Percentiles rank a stretch among this genome's conserved stretches.
Evolutionary conservation across 202 grass and related monocot species (phyloP).

Genomic region (Carex arenaria): DNA sequence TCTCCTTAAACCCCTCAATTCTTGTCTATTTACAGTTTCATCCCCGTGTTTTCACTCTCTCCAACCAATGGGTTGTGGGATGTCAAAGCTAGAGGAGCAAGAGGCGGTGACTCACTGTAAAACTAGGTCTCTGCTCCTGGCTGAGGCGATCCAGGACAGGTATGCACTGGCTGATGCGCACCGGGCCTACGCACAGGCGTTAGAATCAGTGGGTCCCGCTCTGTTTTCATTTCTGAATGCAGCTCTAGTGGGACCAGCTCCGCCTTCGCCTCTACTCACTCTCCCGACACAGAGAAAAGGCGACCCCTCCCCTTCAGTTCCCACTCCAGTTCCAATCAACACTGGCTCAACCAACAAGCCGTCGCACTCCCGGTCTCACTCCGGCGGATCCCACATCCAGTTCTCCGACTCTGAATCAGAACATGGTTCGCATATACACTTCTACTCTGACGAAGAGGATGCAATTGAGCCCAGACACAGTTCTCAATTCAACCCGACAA

Average conservation of each 20-base stretch:
- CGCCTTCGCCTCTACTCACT: conserved; percentile 42
- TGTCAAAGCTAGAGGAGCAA: conserved; percentile 82
- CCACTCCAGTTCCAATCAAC: conserved; percentile 5
- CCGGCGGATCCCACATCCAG: conserved; percentile 52
- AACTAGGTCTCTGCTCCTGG: conserved; percentile 45
- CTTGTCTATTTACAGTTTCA: background rate
- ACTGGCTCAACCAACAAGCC: conserved; percentile 5
- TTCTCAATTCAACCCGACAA: conserved; percentile 10
- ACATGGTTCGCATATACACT: conserved; percentile 47
- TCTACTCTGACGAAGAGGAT: conserved; percentile 52
- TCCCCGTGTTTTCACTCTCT: background rate
- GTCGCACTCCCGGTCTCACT: conserved; percentile 27
- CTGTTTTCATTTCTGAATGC: conserved; percentile 54
- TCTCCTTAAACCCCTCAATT: background rate
- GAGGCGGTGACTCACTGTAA: conserved; percentile 64
- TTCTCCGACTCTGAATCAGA: conserved; percentile 47
- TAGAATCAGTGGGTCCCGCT: conserved; percentile 37
- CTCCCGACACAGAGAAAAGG: conserved; percentile 64
- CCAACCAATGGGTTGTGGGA: conserved; percentile 63
- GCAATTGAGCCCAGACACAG: conserved; percentile 11
- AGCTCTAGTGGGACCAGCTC: conserved; percentile 40
- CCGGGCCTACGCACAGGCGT: conserved; percentile 56
- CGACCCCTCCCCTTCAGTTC: conserved; percentile 33
- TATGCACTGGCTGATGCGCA: conserved; percentile 85
- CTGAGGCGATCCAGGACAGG: conserved; percentile 54